Percentiles rank a stretch among this genome's conserved stretches.
These are phyloP conservation scores for Heliamphora exappendiculata DNA, from an alignment of 148 eudicot species.

Conservation along the genomic window DNA sequence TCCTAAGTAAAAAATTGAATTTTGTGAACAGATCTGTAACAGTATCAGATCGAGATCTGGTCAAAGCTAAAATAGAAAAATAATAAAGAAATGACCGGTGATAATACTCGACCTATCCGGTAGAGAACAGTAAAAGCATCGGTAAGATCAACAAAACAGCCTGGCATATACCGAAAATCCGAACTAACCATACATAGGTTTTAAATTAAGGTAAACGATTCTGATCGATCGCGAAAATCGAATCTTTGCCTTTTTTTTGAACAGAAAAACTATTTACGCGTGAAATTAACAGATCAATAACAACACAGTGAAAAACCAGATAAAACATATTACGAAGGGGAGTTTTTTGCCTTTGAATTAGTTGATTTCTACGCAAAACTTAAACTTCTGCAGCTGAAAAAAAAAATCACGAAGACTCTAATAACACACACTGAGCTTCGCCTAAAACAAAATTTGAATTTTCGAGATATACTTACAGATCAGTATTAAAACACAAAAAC, in stretches of 20 bases:
- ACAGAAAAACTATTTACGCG: background rate
- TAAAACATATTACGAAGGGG: background rate
- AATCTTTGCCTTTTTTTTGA: background rate
- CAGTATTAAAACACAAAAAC: no score
- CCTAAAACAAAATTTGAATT: no score
- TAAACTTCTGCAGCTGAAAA: background rate
- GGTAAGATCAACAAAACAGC: background rate
- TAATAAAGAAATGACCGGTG: background rate
- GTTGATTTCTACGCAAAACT: background rate
- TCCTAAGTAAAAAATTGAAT: background rate
- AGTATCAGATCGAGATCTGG: constrained; percentile 1
- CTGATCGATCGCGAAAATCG: background rate
- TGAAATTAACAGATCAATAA: background rate
- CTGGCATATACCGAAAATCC: background rate
- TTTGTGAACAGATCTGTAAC: background rate
- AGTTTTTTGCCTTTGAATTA: background rate
- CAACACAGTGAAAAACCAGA: background rate
- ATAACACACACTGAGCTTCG: no score
- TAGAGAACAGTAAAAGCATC: background rate
- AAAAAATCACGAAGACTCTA: background rate
- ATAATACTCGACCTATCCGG: background rate
- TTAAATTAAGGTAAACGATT: background rate
- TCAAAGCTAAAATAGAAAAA: background rate
- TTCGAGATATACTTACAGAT: no score
- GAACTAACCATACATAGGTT: background rate